Evolutionary conservation across 768 basidiomycete genomes (phyloP).

Genomic region (Aureoboletus auriporus): DNA sequence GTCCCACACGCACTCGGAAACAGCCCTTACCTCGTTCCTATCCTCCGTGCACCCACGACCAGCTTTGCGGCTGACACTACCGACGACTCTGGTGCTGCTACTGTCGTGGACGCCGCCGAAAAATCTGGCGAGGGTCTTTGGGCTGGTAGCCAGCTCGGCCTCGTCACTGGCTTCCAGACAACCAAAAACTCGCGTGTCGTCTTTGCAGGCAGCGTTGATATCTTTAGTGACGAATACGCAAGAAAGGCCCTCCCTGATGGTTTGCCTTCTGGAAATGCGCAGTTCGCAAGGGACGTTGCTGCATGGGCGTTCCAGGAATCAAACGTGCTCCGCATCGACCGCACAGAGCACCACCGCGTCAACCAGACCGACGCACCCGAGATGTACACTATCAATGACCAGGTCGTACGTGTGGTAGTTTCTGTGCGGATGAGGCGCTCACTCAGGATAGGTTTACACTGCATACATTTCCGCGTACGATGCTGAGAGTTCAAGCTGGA

Average conservation of each 20-base stretch:
- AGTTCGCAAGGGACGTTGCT: conserved; percentile 69
- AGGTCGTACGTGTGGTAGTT: conserved; percentile 50
- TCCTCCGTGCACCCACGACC: conserved; percentile 72
- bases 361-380: conserved; percentile 60
- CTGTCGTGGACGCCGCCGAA: conserved; percentile 65
- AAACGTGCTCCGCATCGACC: conserved; percentile 74
- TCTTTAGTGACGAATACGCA: conserved; percentile 76
- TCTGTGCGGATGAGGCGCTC: neutral
- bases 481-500: conserved; percentile 55
- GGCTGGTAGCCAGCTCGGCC: conserved; percentile 71
- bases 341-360: conserved; percentile 65
- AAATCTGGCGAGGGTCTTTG: conserved; percentile 76
- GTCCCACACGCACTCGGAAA: conserved; percentile 58
- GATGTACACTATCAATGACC: conserved; percentile 82
- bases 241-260: conserved; percentile 60
- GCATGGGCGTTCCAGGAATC: conserved; percentile 92
- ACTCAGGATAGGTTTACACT: conserved; percentile 56
- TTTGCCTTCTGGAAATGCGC: conserved; percentile 66
- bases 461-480: conserved; percentile 71
- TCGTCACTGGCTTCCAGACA: conserved; percentile 91
- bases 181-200: conserved; percentile 69
- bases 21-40: conserved; percentile 79
- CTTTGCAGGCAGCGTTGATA: conserved; percentile 76
- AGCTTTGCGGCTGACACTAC: conserved; percentile 73
- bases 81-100: conserved; percentile 52